Percentiles rank a stretch among this genome's conserved stretches.
phyloP scores from a whole-genome alignment of 2,329 filamentous ascomycete genomes.

The Cercospora sesami region DNA sequence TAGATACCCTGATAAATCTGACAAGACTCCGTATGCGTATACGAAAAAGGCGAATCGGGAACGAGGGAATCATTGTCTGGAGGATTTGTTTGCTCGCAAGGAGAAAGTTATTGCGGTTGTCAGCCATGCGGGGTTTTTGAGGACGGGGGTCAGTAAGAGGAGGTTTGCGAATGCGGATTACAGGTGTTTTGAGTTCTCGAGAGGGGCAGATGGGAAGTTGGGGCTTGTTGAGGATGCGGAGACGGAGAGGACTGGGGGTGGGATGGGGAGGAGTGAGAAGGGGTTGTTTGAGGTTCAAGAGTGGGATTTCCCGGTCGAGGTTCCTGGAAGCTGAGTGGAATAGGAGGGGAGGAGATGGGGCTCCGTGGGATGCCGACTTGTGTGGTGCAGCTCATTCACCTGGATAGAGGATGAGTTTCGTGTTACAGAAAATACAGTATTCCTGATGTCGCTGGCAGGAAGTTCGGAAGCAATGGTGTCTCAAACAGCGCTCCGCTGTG shows the following conservation, averaged over 20 bases:
- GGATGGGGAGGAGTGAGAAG: conserved; percentile 25
- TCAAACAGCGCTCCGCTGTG: background rate
- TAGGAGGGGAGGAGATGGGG: no score
- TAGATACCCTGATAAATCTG: conserved; percentile 63
- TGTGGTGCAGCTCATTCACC: background rate
- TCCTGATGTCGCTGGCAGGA: no score
- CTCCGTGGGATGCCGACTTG: background rate
- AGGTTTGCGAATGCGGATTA: conserved; percentile 29
- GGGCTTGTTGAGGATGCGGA: conserved; percentile 21
- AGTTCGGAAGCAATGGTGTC: background rate
- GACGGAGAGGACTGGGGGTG: conserved; percentile 23
- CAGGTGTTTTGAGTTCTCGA: conserved; percentile 24
- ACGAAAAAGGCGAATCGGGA: conserved; percentile 55
- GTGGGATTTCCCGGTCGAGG: conserved; percentile 22
- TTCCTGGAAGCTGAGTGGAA: background rate
- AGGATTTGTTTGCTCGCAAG: conserved; percentile 53
- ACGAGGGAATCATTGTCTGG: conserved; percentile 56
- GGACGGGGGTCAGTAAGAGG: conserved; percentile 22
- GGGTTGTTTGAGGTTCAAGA: conserved; percentile 24
- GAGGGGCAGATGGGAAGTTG: conserved; percentile 6
- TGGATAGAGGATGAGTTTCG: no score
- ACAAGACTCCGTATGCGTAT: conserved; percentile 53
- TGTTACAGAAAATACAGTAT: no score
- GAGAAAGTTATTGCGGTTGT: conserved; percentile 66
- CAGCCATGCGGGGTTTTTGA: conserved; percentile 27